Evolutionary conservation across 176 grass and related monocot genomes (phyloP), one percentile per base, ranked within the genome.

Genomic region (Poa pratensis): DNA sequence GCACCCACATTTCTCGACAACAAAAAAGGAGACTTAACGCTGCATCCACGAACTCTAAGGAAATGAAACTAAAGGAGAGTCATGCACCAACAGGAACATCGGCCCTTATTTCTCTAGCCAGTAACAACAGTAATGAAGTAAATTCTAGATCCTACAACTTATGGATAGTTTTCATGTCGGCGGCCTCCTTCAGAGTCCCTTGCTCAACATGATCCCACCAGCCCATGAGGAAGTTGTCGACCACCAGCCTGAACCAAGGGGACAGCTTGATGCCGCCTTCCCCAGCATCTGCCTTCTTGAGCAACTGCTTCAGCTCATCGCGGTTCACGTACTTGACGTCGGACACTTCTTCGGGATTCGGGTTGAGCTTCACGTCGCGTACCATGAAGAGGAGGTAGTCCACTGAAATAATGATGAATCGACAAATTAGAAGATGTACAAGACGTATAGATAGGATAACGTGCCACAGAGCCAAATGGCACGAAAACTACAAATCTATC

Each of bases 131-230:
- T 10, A 3, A 16, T 4, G 63, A 42, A 42, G 6, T 10, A 45
- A n/a, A n/a, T 40, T 30, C 30, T 83, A 26, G 16, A 60, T 39
- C 75, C 87, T 90, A 90, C 59, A 96, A 42, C 53, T 96, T 96
- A 77, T 99, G 88, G 62, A 99, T 94, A 61, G 86, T 92, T 76
- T 96, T 86, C 93, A 96, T 91, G 69, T 96, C 91, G 2, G 58
- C 84, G 0, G 66, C 91, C 81, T 83, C 81, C 63, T 78, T 63
- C 64, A 99, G 82, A 13, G 90, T 94, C 58, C 93, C 93, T 46
- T 75, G 86, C 90, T 99, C 88, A 5, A 99, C 86, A 73, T 92
- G 91, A 79, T 94, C 96, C 96, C 96, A 96, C 96, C 96, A 99
- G 27, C 73, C 65, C 90, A 94, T 91, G 0, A 99, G 90, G 26